Evolutionary conservation across 441 rosid species (phyloP).

Genomic region (Erodium texanum): DNA sequence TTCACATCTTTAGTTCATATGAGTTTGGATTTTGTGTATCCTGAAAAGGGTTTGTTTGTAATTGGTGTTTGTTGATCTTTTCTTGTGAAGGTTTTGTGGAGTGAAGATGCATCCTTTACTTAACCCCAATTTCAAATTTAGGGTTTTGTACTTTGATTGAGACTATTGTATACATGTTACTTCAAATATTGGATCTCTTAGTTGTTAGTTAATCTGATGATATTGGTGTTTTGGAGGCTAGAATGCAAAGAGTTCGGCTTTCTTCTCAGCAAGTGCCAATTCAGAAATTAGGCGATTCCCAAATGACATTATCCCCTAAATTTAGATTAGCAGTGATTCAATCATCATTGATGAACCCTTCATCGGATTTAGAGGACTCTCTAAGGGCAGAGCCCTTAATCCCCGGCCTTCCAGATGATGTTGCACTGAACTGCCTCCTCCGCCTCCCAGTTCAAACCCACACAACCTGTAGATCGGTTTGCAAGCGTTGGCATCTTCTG

Average conservation of each 20-base stretch:
- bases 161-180: too few relatives aligned
- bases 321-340: constrained; percentile 56
- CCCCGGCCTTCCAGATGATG: constrained; percentile 87
- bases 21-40: constrained; percentile 14
- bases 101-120: neutral
- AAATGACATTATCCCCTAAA: constrained; percentile 71
- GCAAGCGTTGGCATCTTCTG: constrained; percentile 72
- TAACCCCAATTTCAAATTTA: constrained; percentile 1
- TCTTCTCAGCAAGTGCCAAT: constrained; percentile 73
- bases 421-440: constrained; percentile 67
- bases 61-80: neutral
- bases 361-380: constrained; percentile 43
- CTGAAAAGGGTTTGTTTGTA: neutral
- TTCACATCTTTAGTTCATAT: constrained; percentile 5
- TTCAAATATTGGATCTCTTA: neutral
- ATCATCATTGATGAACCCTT: constrained; percentile 42
- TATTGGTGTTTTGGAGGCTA: neutral
- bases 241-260: constrained; percentile 80
- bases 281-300: constrained; percentile 72
- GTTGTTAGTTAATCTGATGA: neutral
- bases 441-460: constrained; percentile 70
- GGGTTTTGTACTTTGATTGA: neutral
- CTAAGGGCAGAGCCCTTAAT: constrained; percentile 51
- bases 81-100: constrained; percentile 9
- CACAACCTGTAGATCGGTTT: constrained; percentile 45